These are phyloP conservation scores for Steccherinum ochraceum DNA, from an alignment of 768 basidiomycete genomes.

Conservation along the genomic window DNA sequence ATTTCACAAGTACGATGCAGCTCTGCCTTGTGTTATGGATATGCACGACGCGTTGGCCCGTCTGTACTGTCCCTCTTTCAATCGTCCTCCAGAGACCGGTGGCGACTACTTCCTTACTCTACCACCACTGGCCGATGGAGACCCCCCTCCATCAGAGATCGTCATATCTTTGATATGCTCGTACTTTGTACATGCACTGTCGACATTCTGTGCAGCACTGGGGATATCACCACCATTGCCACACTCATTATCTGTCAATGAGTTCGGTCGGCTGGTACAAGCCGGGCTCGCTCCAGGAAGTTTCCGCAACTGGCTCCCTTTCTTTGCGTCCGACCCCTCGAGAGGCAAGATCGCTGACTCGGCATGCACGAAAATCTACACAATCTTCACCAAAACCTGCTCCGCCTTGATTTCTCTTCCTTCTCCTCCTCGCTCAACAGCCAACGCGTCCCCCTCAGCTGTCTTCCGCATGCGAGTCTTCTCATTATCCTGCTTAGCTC, in stretches of 20 bases:
- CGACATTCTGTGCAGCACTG: conserved; percentile 22
- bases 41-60: conserved; percentile 28
- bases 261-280: neutral
- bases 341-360: conserved; percentile 45
- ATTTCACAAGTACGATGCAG: conserved; percentile 45
- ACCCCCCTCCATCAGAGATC: conserved; percentile 9
- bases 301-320: conserved; percentile 49
- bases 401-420: conserved; percentile 14
- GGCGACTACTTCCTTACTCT: neutral
- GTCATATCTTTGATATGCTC: conserved; percentile 52
- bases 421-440: conserved; percentile 19
- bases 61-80: conserved; percentile 30
- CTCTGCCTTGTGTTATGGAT: conserved; percentile 37
- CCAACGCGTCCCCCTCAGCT: conserved; percentile 11
- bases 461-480: conserved; percentile 35
- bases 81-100: neutral
- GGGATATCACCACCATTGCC: neutral
- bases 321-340: conserved; percentile 33
- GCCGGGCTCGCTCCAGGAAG: conserved; percentile 19
- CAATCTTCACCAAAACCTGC: conserved; percentile 32
- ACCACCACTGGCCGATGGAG: neutral
- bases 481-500: conserved; percentile 41
- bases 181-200: conserved; percentile 52
- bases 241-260: neutral
- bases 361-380: conserved; percentile 56